Base-by-base conservation (phyloP, 164 flowering plant species). In the Nymphaea colorata region DNA sequence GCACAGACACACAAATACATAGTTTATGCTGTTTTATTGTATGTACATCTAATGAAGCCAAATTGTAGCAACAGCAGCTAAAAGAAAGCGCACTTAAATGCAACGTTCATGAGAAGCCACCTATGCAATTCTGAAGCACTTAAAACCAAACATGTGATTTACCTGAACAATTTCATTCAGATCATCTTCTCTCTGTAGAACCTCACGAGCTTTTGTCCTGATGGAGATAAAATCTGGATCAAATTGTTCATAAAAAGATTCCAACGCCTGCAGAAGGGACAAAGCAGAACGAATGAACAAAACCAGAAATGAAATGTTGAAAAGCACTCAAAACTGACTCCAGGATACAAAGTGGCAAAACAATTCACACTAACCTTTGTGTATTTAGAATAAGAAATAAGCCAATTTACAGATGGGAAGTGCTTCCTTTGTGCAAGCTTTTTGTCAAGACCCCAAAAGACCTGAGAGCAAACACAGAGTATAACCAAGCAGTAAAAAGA, bases 361-460 rank as follows among this genome's bases (percentile, higher is more conserved):
- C 11, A 5, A 45, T 45, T 10, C 53, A 45, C 5, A 5, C 53
- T 45, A 10, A 94, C 99, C 80, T 81, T 73, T 69, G 99, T 82
- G 76, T 94, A 94, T 77, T 94, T 94, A 4, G 99, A 94, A 81
- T 94, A 94, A 57, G 99, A 94, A 71, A 94, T 91, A 43, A 94
- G 96, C 99, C 99, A 94, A 77, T 94, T 94, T 5, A 94, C 99
- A 72, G 99, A 91, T 15, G 99, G 99, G 70, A 94, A 94, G 83
- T 94, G 99, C 71, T 94, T 94, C 79, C 99, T 88, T 79, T 94
- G 99, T 18, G 99, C 99, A 76, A 91, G 88, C 74, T 94, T 94
- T 83, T 94, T 94, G 80, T 94, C 99, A 64, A 94, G 85, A 78
- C 99, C 99, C 99, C 99, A 94, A 81, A 94, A 94, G 69, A 94